Evolutionary conservation across 2,329 filamentous ascomycete species (phyloP), one percentile per base, ranked within the genome.

Genomic region (Rutstroemia sydowiana): DNA sequence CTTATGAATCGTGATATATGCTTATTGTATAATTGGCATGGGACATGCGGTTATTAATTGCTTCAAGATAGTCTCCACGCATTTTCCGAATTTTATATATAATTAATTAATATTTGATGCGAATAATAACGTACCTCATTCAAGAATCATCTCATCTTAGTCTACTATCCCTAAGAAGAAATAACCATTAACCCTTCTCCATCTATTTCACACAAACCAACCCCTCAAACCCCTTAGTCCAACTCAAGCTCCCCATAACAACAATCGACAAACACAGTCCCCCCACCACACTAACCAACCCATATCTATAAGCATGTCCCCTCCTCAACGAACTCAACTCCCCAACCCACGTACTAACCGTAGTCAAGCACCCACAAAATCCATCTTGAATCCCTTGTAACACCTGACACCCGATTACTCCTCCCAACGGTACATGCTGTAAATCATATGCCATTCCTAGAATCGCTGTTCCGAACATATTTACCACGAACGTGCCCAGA

Each of bases 401-500:
- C 1, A 87, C 77, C 67, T 87, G 83, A 55, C 85, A 91, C 0
- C 81, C 82, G 0, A 82, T 62, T 1, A 78, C 65, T 1, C 78
- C 77, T 4, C 72, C 73, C 1, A 75, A 57, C 0, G 75, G 77
- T 0, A 75, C 76, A 62, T 88, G 89, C 57, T 89, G 87, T 46
- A 95, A 70, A 63, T 95, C 87, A 72, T 80, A 95, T 28, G 82
- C 78, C 76, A 89, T 83, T 13, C 81, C 90, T 45, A 95, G 68
- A 14, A 95, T 68, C 0, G 77, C 77, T 0, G 88, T 90, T 4
- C 91, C 92, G 13, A 85, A 66, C 4, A 95, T 73, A 63, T 97
- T 97, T 26, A 86, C 88, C 0, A 73, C 70, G 61, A 96, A 95
- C 0, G 92, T 97, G 2, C 92, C 92, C 0, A 96, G 68, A 0